Percentiles rank a stretch among this genome's conserved stretches.
These are phyloP conservation scores for Leptoxyphium fumago DNA, from an alignment of 2,329 filamentous ascomycete genomes.

Conservation along the genomic window DNA sequence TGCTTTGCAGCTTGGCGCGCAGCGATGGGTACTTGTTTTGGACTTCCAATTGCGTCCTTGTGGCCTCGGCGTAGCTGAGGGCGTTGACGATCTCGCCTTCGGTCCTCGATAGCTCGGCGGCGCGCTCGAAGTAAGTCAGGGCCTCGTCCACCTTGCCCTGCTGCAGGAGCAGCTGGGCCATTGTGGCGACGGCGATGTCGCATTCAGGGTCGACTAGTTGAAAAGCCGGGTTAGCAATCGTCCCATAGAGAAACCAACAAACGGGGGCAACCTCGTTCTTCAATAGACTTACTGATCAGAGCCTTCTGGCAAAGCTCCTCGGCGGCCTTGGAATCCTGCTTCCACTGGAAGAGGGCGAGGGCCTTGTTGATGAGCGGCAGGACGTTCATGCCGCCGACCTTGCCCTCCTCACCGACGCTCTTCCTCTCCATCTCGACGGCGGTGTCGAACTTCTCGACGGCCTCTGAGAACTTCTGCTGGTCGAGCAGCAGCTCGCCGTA, in stretches of 20 bases:
- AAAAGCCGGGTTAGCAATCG: slow-evolving; percentile 22
- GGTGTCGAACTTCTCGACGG: slow-evolving; percentile 93
- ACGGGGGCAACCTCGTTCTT: background rate
- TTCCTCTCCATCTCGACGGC: slow-evolving; percentile 98
- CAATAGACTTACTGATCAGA: slow-evolving; percentile 64
- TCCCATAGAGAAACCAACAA: background rate
- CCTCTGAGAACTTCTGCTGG: slow-evolving; percentile 88
- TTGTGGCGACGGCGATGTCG: slow-evolving; percentile 95
- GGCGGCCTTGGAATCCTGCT: slow-evolving; percentile 86
- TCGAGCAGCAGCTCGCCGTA: slow-evolving; percentile 94
- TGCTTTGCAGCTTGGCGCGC: slow-evolving; percentile 30
- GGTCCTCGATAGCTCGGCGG: slow-evolving; percentile 83
- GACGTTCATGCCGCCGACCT: slow-evolving; percentile 76
- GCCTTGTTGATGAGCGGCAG: slow-evolving; percentile 97
- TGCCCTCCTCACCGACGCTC: slow-evolving; percentile 50
- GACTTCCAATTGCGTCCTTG: slow-evolving; percentile 78
- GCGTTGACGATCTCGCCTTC: slow-evolving; percentile 95
- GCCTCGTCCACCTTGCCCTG: slow-evolving; percentile 95
- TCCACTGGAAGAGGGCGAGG: slow-evolving; percentile 93
- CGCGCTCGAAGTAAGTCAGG: slow-evolving; percentile 91
- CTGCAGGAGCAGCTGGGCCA: slow-evolving; percentile 93
- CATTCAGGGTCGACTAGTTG: slow-evolving; percentile 83
- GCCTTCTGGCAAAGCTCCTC: slow-evolving; percentile 96
- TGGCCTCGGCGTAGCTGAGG: slow-evolving; percentile 91
- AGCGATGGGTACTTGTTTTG: slow-evolving; percentile 41